Percentiles rank a stretch among this genome's conserved stretches.
Evolutionary conservation across 352 stramenopile genomes (phyloP).

Genomic region (Halophytophthora polymorphica): DNA sequence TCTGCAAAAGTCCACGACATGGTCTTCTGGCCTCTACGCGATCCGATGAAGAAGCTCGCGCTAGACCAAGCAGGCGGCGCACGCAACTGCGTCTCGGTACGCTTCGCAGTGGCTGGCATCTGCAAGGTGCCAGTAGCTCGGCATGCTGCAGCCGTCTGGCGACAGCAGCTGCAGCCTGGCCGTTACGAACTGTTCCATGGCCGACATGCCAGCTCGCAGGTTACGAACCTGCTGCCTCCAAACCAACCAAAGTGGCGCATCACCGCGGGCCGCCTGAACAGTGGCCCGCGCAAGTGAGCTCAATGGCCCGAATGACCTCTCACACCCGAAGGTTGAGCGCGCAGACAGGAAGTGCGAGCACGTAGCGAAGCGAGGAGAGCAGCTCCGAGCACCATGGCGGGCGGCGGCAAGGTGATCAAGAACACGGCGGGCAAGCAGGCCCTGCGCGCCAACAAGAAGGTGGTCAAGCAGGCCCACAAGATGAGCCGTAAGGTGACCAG

Average conservation of each 20-base stretch:
- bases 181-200: too few species aligned
- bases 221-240: conserved; percentile 13
- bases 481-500: conserved; percentile 69
- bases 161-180: too few species aligned
- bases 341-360: conserved; percentile 4
- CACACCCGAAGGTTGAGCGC: neutral
- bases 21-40: neutral
- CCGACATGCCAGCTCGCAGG: too few species aligned
- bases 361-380: conserved; percentile 3
- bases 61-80: too few species aligned
- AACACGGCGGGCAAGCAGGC: conserved; percentile 67
- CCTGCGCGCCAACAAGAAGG: conserved; percentile 61
- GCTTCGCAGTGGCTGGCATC: too few species aligned
- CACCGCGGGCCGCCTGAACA: conserved; percentile 2
- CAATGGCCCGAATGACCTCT: neutral
- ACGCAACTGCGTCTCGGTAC: too few species aligned
- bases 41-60: conserved; percentile 7
- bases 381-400: conserved; percentile 37
- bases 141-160: too few species aligned
- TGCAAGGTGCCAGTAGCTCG: too few species aligned
- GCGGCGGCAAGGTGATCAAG: conserved; percentile 65
- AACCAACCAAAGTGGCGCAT: conserved; percentile 40
- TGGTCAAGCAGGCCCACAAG: conserved; percentile 64
- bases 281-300: neutral
- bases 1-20: neutral